phyloP scores from a whole-genome alignment of 2,329 filamentous ascomycete genomes.

The Pseudocercospora musae region DNA sequence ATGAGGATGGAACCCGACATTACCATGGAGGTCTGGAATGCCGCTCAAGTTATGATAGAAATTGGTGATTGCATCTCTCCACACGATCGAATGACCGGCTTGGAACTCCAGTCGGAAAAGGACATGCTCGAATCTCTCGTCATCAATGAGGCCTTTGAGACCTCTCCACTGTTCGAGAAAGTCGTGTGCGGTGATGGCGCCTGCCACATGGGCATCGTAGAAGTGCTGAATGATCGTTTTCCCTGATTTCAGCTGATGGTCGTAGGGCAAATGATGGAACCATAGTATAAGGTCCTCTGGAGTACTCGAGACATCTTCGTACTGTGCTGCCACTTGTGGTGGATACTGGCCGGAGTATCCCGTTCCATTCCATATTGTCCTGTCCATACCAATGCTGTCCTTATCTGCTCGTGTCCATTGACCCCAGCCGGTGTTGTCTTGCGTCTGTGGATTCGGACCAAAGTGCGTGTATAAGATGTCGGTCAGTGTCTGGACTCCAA shows the following conservation, averaged over 20 bases:
- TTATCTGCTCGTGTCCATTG: slow-evolving; percentile 68
- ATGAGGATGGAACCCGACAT: slow-evolving; percentile 61
- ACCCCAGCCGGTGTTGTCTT: slow-evolving; percentile 67
- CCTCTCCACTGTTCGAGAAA: slow-evolving; percentile 56
- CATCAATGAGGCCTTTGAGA: slow-evolving; percentile 56
- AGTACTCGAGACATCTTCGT: slow-evolving; percentile 60
- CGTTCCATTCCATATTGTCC: slow-evolving; percentile 66
- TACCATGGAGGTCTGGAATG: slow-evolving; percentile 55
- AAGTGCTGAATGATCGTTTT: slow-evolving; percentile 68
- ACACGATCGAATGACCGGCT: slow-evolving; percentile 66
- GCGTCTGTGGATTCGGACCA: slow-evolving; percentile 64
- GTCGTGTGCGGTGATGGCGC: slow-evolving; percentile 58
- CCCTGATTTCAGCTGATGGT: slow-evolving; percentile 58
- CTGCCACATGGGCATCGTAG: slow-evolving; percentile 61
- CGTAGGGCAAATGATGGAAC: slow-evolving; percentile 73
- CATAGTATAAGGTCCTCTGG: slow-evolving; percentile 67
- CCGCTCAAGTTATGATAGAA: slow-evolving; percentile 62
- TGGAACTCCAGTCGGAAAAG: slow-evolving; percentile 61
- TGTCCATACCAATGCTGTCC: slow-evolving; percentile 64
- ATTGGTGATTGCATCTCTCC: slow-evolving; percentile 64
- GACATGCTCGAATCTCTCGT: slow-evolving; percentile 57
- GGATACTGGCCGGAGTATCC: slow-evolving; percentile 66
- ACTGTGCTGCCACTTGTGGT: slow-evolving; percentile 54
- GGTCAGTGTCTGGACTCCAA: slow-evolving; percentile 66
- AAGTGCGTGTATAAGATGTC: slow-evolving; percentile 67